Base-by-base conservation (phyloP, 192 early-diverging fungal species). In the Backusella morwellensis region DNA sequence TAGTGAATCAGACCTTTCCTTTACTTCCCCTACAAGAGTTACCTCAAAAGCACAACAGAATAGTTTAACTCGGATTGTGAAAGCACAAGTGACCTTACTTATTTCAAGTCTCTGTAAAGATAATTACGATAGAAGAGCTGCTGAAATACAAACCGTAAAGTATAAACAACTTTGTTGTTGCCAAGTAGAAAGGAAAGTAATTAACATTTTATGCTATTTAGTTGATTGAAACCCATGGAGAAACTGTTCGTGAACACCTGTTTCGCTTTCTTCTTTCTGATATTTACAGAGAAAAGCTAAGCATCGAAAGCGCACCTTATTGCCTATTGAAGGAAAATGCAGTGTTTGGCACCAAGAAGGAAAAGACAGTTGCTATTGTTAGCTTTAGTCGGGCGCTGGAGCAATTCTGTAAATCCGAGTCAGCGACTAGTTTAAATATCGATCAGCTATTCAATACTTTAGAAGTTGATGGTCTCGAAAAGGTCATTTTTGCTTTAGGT, bases 51-150 rank as follows among this genome's bases (percentile, higher is more conserved):
- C 84, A 50, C 81, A 85, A 50, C 83, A 78, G 75, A 70, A 84
- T 52, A 84, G 83, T 75, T 83, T 89, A 78, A 77, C 78, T 75
- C 86, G 82, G 38, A 88, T 89, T 66, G 86, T 88, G 63, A 89
- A 86, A 77, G 88, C 88, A 75, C 88, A 89, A 82, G 85, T 88
- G 59, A 80, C 77, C 59, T 79, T 89, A 44, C 78, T 88, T 54
- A 76, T 89, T 68, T 85, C 85, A 26, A 88, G 77, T 41, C 80
- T 89, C 50, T 84, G 82, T 67, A 83, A 81, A 77, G 87, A 88
- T 34, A 88, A 86, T 68, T 88, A 86, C 80, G 67, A 80, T n/a
- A 44, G 77, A 38, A 86, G 82, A 68, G 84, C 84, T 54, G 50
- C 84, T 71, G 86, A 89, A 70, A 88, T 89, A 72, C 74, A 75